Evolutionary conservation across 164 flowering plant species (phyloP).

Genomic region (Aristolochia californica): DNA sequence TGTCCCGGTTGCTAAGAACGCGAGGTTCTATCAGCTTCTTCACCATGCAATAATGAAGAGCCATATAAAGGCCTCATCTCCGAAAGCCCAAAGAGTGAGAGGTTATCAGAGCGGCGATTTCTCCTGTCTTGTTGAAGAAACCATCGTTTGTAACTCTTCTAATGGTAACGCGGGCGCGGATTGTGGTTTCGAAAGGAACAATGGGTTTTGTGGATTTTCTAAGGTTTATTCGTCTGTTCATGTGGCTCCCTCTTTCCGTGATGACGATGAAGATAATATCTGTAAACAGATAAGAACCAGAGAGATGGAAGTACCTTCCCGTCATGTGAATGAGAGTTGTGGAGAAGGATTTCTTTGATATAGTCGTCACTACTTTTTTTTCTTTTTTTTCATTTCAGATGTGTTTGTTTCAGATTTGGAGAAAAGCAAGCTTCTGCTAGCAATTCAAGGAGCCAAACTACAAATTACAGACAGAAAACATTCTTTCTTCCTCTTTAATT

Average conservation of each 20-base stretch:
- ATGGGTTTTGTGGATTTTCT: slow-evolving; percentile 13
- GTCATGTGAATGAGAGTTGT: neutral
- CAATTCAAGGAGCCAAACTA: too few species aligned
- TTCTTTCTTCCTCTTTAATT: too few species aligned
- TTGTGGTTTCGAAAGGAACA: slow-evolving; percentile 1
- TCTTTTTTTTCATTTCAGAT: neutral
- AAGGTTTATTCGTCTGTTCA: slow-evolving; percentile 51
- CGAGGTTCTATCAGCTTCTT: slow-evolving; percentile 32
- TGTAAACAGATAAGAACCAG: neutral
- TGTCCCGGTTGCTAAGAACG: slow-evolving; percentile 20
- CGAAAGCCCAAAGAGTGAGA: neutral
- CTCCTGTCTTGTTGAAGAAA: slow-evolving; percentile 28
- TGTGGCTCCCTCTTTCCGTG: slow-evolving; percentile 31
- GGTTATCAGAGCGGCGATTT: slow-evolving; percentile 7
- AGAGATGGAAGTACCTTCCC: neutral
- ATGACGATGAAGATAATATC: slow-evolving; percentile 2
- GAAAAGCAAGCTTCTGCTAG: neutral
- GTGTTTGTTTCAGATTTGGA: neutral
- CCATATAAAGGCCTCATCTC: slow-evolving; percentile 15
- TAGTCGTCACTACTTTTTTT: neutral
- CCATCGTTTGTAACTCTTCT: slow-evolving; percentile 26
- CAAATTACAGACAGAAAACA: too few species aligned
- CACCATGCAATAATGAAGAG: slow-evolving; percentile 36
- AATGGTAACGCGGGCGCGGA: neutral
- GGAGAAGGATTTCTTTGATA: neutral